These are phyloP conservation scores for Leishmania turanica DNA, from an alignment of 208 protist genomes.

Conservation along the genomic window DNA sequence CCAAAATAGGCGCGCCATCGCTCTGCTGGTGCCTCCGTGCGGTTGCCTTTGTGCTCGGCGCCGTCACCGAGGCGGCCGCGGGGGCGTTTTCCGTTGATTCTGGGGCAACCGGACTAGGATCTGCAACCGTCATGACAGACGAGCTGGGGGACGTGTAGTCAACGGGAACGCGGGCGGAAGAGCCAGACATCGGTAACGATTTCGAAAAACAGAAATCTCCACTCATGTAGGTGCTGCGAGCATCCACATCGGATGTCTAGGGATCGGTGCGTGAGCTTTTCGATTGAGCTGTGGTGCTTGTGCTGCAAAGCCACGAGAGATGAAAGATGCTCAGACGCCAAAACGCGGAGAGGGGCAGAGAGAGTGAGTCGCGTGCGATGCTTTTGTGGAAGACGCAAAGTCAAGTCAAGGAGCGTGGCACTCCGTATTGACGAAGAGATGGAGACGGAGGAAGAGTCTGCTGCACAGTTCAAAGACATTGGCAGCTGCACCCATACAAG, in stretches of 20 bases:
- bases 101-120: not conserved
- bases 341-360: not conserved
- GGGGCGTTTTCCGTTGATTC: not conserved
- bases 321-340: not conserved
- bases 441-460: not conserved
- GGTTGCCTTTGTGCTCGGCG: not conserved
- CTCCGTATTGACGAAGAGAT: not conserved
- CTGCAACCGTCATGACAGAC: not conserved
- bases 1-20: not conserved
- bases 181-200: not conserved
- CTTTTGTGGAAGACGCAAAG: not conserved
- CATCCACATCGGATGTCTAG: not conserved
- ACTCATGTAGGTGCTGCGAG: not conserved
- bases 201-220: not conserved
- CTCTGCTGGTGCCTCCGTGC: not conserved
- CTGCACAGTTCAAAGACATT: not conserved
- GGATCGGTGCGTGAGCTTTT: not conserved
- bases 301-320: not conserved
- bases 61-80: conserved; percentile 7
- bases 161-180: not conserved
- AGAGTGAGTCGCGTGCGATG: not conserved
- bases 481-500: not conserved
- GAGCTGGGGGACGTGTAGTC: conserved; percentile 14
- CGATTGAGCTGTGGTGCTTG: not conserved
- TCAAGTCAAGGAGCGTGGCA: not conserved